These are phyloP conservation scores for Mycena galopus DNA, from an alignment of 768 basidiomycete species.

Conservation along the genomic window DNA sequence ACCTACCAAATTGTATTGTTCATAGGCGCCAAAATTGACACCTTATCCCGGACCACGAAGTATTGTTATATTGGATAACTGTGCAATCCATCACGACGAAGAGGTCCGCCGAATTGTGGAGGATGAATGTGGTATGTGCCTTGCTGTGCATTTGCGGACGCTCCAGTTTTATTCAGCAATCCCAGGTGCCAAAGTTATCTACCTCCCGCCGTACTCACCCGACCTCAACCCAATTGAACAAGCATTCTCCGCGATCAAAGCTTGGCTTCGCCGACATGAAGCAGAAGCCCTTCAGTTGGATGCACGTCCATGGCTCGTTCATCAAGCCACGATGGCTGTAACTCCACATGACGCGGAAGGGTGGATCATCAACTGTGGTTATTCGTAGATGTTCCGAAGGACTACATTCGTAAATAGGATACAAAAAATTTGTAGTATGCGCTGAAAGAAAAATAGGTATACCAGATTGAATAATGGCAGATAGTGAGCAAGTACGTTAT, in stretches of 20 bases:
- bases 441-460: constrained; percentile 8
- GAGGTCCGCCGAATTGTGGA: constrained; percentile 49
- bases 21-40: constrained; percentile 43
- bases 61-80: constrained; percentile 56
- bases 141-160: neutral
- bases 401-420: constrained; percentile 11
- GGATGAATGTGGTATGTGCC: constrained; percentile 41
- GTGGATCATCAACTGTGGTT: constrained; percentile 43
- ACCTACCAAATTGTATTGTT: neutral
- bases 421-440: neutral
- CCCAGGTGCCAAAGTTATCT: constrained; percentile 34
- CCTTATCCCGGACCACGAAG: constrained; percentile 52
- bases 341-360: constrained; percentile 37
- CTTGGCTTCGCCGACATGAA: constrained; percentile 46
- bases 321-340: constrained; percentile 36
- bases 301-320: constrained; percentile 40
- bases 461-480: neutral
- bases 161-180: neutral
- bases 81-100: constrained; percentile 56
- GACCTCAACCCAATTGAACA: constrained; percentile 53
- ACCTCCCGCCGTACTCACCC: constrained; percentile 48
- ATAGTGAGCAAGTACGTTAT: neutral
- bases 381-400: constrained; percentile 18
- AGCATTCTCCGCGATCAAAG: constrained; percentile 48
- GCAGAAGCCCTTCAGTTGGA: constrained; percentile 20